These are phyloP conservation scores for Piper betle DNA, from an alignment of 164 flowering plant genomes.

Conservation along the genomic window DNA sequence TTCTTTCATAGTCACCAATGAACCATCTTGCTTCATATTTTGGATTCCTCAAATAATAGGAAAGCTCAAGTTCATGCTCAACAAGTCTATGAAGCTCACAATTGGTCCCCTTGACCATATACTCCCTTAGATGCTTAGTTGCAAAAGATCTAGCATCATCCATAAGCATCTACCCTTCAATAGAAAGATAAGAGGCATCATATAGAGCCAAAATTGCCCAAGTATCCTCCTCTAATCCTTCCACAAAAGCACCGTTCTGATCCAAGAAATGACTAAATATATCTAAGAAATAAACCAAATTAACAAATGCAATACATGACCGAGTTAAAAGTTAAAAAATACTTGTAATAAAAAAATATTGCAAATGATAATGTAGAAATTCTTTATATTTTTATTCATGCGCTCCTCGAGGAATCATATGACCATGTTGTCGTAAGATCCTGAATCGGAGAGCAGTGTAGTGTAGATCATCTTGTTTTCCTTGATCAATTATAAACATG, in stretches of 20 bases:
- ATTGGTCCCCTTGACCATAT: slow-evolving; percentile 2
- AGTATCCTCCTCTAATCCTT: slow-evolving; percentile 3
- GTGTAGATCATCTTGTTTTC: too few species aligned
- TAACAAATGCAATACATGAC: too few species aligned
- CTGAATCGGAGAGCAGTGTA: too few species aligned
- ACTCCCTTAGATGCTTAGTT: slow-evolving; percentile 6
- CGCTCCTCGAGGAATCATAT: too few species aligned
- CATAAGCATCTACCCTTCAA: slow-evolving; percentile 18
- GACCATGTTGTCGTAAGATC: too few species aligned
- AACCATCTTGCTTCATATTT: slow-evolving; percentile 28
- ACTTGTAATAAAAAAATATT: too few species aligned
- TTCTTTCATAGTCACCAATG: slow-evolving; percentile 10
- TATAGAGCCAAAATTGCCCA: slow-evolving; percentile 23
- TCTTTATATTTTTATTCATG: too few species aligned
- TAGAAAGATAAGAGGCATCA: slow-evolving; percentile 28
- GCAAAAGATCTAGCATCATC: slow-evolving; percentile 20
- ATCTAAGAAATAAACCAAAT: slow-evolving; percentile 11
- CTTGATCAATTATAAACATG: neutral
- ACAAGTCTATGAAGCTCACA: slow-evolving; percentile 6
- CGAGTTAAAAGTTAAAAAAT: too few species aligned
- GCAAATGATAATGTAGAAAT: too few species aligned
- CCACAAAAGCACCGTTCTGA: slow-evolving; percentile 13
- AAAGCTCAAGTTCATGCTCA: slow-evolving; percentile 21
- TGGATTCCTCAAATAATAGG: slow-evolving; percentile 22
- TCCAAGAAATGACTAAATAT: slow-evolving; percentile 17